These are phyloP conservation scores for Kalanchoe fedtschenkoi DNA, from an alignment of 164 flowering plant species.

Conservation along the genomic window DNA sequence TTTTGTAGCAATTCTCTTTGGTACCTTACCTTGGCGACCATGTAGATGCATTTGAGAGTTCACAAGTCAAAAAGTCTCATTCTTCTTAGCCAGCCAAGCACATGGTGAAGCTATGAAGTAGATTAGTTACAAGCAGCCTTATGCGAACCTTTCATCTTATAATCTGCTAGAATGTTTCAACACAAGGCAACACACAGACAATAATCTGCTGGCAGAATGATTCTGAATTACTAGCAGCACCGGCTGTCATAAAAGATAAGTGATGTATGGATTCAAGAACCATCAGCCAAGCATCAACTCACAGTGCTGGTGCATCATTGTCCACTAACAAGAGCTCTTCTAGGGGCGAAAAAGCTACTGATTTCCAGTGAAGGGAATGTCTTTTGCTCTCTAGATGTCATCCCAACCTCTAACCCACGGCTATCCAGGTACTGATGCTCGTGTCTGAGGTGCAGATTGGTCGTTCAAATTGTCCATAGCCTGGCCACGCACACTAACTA, in stretches of 20 bases:
- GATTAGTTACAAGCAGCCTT: too few relatives aligned
- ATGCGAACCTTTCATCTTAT: too few relatives aligned
- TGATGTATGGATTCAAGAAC: too few relatives aligned
- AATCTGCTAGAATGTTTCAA: background rate
- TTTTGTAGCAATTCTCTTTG: background rate
- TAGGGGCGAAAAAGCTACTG: slow-evolving; percentile 14
- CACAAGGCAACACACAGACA: too few relatives aligned
- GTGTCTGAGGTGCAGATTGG: slow-evolving; percentile 76
- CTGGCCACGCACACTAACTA: slow-evolving; percentile 45
- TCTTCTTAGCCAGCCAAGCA: too few relatives aligned
- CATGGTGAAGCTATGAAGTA: too few relatives aligned
- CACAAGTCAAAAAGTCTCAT: too few relatives aligned
- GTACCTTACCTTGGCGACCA: background rate
- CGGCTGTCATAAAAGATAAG: too few relatives aligned
- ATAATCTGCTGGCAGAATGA: too few relatives aligned
- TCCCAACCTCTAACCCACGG: slow-evolving; percentile 99
- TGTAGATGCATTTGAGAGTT: too few relatives aligned
- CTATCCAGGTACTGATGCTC: slow-evolving; percentile 78
- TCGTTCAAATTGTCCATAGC: slow-evolving; percentile 55
- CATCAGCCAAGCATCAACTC: background rate
- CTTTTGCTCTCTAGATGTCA: slow-evolving; percentile 66
- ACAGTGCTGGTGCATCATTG: background rate
- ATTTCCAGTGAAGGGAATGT: slow-evolving; percentile 39
- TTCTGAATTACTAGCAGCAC: too few relatives aligned
- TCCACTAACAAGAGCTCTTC: too few relatives aligned